Conservation (phyloP, 495 filamentous ascomycete genomes). For the Terfezia boudieri region DNA sequence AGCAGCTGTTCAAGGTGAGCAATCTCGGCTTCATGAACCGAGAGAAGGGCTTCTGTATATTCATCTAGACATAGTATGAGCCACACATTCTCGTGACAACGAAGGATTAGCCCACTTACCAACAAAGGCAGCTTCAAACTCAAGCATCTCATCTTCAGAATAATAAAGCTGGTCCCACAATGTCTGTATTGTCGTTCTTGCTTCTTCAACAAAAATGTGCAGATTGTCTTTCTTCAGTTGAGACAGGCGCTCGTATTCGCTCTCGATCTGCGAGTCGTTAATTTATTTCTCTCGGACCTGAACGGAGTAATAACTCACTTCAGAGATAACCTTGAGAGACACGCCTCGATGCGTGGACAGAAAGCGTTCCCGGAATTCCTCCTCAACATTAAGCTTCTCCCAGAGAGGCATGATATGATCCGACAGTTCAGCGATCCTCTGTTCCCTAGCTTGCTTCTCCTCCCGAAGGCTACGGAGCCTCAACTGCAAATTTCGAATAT, state of each 20-base stretch:
- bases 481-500: slow-evolving; percentile 45
- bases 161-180: slow-evolving; percentile 87
- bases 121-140: slow-evolving; percentile 86
- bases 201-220: slow-evolving; percentile 86
- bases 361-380: slow-evolving; percentile 62
- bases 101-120: slow-evolving; percentile 24
- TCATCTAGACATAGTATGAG: slow-evolving; percentile 26
- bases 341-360: slow-evolving; percentile 33
- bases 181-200: slow-evolving; percentile 68
- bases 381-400: slow-evolving; percentile 68
- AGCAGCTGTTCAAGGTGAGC: slow-evolving; percentile 54
- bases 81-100: background rate
- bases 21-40: slow-evolving; percentile 77
- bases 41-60: slow-evolving; percentile 73
- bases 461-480: slow-evolving; percentile 70
- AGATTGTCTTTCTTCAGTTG: slow-evolving; percentile 88
- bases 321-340: slow-evolving; percentile 7
- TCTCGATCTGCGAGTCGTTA: slow-evolving; percentile 31
- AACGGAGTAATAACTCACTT: slow-evolving; percentile 3
- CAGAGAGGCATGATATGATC: slow-evolving; percentile 57
- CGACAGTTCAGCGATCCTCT: slow-evolving; percentile 53
- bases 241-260: slow-evolving; percentile 63
- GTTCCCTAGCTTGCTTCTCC: slow-evolving; percentile 80
- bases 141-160: slow-evolving; percentile 93
- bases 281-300: background rate